Percentiles rank a stretch among this genome's conserved stretches.
These are phyloP conservation scores for Umbilicus rupestris DNA, from an alignment of 164 flowering plant genomes.

Conservation along the genomic window DNA sequence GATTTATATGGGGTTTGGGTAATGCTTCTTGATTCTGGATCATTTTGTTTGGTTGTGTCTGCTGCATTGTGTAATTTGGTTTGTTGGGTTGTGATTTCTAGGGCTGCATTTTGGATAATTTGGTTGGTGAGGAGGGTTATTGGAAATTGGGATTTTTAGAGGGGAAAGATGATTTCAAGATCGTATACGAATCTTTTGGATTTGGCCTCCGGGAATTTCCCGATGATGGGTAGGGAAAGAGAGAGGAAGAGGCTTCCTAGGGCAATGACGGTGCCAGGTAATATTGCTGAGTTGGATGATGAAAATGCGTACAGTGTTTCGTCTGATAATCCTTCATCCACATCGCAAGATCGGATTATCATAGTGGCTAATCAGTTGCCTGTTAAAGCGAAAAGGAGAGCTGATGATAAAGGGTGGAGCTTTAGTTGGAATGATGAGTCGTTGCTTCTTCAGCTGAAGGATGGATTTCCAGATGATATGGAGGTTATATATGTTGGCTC, in stretches of 20 bases:
- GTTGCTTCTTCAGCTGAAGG: slow-evolving; percentile 28
- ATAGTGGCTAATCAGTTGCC: slow-evolving; percentile 44
- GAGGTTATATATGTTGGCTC: slow-evolving; percentile 40
- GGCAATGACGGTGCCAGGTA: slow-evolving; percentile 32
- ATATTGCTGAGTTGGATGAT: slow-evolving; percentile 28
- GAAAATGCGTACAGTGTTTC: slow-evolving; percentile 23
- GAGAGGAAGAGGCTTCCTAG: slow-evolving; percentile 20
- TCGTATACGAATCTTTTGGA: slow-evolving; percentile 37
- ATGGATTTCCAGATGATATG: slow-evolving; percentile 36
- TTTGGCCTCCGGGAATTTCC: slow-evolving; percentile 35
- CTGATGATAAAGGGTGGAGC: slow-evolving; percentile 28
- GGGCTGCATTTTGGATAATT: neutral
- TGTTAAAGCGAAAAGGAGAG: slow-evolving; percentile 21
- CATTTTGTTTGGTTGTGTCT: neutral
- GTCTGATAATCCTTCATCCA: slow-evolving; percentile 25
- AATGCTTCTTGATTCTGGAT: neutral
- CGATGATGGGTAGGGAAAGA: slow-evolving; percentile 21
- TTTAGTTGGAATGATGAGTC: slow-evolving; percentile 41
- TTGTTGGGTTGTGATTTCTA: neutral
- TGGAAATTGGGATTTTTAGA: neutral
- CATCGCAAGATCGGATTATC: slow-evolving; percentile 25
- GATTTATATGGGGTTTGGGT: neutral
- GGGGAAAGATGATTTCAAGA: slow-evolving; percentile 28
- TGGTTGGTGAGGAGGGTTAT: slow-evolving; percentile 6
- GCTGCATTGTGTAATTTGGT: neutral